Evolutionary conservation across 2,329 filamentous ascomycete genomes (phyloP).

Genomic region (Cladosporium oxysporum): DNA sequence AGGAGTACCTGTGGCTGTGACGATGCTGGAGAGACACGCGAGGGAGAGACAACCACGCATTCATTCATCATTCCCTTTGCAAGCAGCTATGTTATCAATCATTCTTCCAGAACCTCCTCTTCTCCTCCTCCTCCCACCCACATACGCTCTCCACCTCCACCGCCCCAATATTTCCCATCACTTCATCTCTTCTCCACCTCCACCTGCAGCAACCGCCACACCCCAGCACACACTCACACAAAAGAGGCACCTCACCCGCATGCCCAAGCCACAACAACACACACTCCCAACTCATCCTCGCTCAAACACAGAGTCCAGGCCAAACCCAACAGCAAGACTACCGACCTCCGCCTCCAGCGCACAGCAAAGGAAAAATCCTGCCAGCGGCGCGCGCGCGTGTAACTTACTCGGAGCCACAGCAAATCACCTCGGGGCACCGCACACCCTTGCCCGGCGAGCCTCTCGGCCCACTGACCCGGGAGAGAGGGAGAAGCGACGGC

Average conservation of each 20-base stretch:
- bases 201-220: not conserved
- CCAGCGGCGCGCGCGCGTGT: constrained; percentile 3
- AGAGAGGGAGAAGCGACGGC: constrained; percentile 1
- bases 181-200: constrained; percentile 6
- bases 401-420: not conserved
- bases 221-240: not conserved
- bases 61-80: not conserved
- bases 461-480: constrained; percentile 20
- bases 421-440: constrained; percentile 6
- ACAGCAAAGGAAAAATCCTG: not conserved
- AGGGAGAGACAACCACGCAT: not conserved
- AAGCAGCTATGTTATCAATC: not conserved
- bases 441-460: constrained; percentile 21
- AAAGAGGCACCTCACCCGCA: constrained; percentile 5
- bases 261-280: not conserved
- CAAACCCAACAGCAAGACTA: not conserved
- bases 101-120: not conserved
- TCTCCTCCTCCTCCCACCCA: not conserved
- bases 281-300: not conserved
- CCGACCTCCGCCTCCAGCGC: not conserved
- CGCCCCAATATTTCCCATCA: constrained; percentile 5
- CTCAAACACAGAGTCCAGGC: not conserved
- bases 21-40: not conserved
- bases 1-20: not conserved
- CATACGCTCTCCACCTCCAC: not conserved